phyloP scores from a whole-genome alignment of 108 stramenopile species.

The Cyclotella distinguenda region DNA sequence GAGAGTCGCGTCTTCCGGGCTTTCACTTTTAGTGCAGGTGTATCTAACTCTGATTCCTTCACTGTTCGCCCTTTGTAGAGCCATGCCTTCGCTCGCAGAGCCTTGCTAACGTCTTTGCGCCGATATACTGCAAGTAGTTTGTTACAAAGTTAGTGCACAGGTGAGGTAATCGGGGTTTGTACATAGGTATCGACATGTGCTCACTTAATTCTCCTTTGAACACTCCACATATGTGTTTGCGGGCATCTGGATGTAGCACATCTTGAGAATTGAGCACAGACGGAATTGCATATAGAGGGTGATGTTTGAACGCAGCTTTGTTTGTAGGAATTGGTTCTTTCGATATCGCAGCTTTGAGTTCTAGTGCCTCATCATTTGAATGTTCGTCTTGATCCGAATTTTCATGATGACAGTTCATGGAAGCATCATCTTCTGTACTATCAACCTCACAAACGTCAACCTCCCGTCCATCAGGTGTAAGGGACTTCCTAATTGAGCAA shows the following conservation, averaged over 20 bases:
- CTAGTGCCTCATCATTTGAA: constrained; percentile 54
- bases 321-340: constrained; percentile 80
- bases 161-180: too few relatives aligned
- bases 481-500: constrained; percentile 19
- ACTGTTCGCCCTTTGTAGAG: constrained; percentile 80
- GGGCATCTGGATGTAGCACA: constrained; percentile 77
- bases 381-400: constrained; percentile 23
- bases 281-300: constrained; percentile 70
- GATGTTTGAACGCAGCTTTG: constrained; percentile 73
- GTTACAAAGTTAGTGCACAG: background rate
- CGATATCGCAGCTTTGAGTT: constrained; percentile 34
- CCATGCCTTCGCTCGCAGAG: constrained; percentile 69
- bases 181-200: background rate
- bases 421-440: constrained; percentile 32
- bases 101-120: constrained; percentile 72
- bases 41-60: constrained; percentile 51
- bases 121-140: constrained; percentile 50
- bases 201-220: constrained; percentile 79
- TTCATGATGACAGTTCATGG: constrained; percentile 9
- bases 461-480: constrained; percentile 10
- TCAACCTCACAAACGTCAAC: constrained; percentile 52
- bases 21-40: constrained; percentile 68
- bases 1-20: constrained; percentile 57
- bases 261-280: constrained; percentile 67
- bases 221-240: constrained; percentile 70